Base-by-base conservation (phyloP, 306 rosid species). In the Canavalia gladiata region DNA sequence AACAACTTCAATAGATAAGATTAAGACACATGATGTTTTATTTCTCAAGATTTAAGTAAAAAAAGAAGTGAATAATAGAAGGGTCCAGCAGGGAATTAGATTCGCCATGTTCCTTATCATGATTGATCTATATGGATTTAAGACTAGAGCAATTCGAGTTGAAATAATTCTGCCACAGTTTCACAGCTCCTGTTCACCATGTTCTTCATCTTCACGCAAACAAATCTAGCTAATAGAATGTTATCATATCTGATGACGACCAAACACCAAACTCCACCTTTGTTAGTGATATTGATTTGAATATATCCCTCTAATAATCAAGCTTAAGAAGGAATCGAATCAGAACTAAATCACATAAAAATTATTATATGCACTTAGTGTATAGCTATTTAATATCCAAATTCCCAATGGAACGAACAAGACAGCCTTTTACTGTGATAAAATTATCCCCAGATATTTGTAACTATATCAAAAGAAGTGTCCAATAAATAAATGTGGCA, bases 201-300 rank as follows among this genome's bases (percentile, higher is more conserved):
- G 70, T 12, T 63, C 47, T 63, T 63, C 46, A 37, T 35, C 63
- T 57, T 28, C 13, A 63, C 50, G 46, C 13, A 66, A 59, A 30
- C 12, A 59, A 29, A 37, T 57, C 12, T 29, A 57, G 13, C 37
- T 2, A 29, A 57, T 57, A 57, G 12, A 11, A 54, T 18, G 4
- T 8, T 31, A 30, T 31, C 8, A 59, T 59, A 59, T 3, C 37
- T 29, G 13, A 58, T 31, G 9, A 10, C 18, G 66, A 41, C 75
- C 49, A 70, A 70, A 31, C 3, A 47, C 39, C 47, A 33, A 71
- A 7, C 51, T 33, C 34, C 41, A 50, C 57, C 7, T 13, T 1
- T 30, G 10, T 68, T 46, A 68, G 74, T 68, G 74, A 34, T 46
- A 47, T 29, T 68, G 46, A 68, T 68, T 51, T 70, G 45, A 50